Percentiles rank a stretch among this genome's conserved stretches.
phyloP scores from a whole-genome alignment of 495 filamentous ascomycete species.

The Chaetomium fimeti region DNA sequence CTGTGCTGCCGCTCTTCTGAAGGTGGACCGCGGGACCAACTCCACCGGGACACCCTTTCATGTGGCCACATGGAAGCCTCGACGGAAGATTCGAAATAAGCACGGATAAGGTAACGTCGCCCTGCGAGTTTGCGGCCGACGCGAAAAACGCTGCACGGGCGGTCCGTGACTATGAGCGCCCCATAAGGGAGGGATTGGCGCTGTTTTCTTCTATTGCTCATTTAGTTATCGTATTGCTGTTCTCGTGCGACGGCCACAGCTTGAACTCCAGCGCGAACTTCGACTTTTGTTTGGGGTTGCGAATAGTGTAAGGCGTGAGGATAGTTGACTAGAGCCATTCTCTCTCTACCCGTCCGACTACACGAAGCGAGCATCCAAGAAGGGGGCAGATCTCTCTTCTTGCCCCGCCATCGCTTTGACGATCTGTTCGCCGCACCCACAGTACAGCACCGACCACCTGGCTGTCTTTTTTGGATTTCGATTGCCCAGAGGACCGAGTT shows the following conservation, averaged over 20 bases:
- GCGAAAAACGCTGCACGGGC: constrained; percentile 19
- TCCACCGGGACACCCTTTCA: constrained; percentile 25
- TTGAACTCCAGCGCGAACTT: neutral
- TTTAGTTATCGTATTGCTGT: constrained; percentile 4
- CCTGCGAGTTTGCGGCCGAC: constrained; percentile 19
- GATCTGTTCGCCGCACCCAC: constrained; percentile 2
- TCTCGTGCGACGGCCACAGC: constrained; percentile 20
- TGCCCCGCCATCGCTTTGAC: constrained; percentile 1
- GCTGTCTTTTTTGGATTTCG: neutral
- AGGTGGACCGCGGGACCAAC: constrained; percentile 20
- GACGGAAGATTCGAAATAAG: constrained; percentile 15
- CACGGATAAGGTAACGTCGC: constrained; percentile 19
- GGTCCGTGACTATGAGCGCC: constrained; percentile 17
- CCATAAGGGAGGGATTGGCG: constrained; percentile 32
- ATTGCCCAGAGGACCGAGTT: constrained; percentile 1
- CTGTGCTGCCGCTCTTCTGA: neutral
- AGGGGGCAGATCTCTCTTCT: neutral
- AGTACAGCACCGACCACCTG: neutral
- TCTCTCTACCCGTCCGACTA: neutral
- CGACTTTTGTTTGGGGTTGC: constrained; percentile 2
- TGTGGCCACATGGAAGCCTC: constrained; percentile 39
- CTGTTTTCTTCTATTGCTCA: constrained; percentile 1
- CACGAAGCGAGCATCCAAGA: neutral
- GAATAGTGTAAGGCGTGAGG: neutral
- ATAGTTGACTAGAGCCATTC: neutral